phyloP scores from a whole-genome alignment of 2,329 filamentous ascomycete genomes.

The Fusarium paranaense region DNA sequence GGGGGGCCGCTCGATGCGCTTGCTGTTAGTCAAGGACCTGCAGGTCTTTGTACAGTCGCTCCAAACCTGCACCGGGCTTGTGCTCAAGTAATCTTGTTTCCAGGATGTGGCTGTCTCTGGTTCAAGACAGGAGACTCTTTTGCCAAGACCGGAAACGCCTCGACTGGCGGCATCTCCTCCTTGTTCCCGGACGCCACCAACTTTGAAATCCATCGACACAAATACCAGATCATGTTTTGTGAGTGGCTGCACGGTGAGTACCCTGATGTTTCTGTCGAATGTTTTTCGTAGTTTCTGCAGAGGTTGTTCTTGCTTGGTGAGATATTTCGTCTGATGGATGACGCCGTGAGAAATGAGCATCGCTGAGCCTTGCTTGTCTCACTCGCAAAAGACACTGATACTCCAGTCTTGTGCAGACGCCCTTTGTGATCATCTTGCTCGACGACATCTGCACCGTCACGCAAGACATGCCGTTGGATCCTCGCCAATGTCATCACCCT shows the following conservation, averaged over 20 bases:
- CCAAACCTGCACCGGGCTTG: background rate
- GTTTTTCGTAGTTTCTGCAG: background rate
- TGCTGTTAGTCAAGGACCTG: background rate
- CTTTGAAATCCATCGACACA: background rate
- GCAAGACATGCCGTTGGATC: background rate
- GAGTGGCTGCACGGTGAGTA: background rate
- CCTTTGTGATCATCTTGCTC: background rate
- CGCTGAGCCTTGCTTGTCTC: background rate
- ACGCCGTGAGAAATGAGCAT: background rate
- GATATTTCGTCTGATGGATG: background rate
- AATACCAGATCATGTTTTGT: background rate
- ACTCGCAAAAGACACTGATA: background rate
- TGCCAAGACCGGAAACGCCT: background rate
- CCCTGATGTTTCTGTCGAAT: background rate
- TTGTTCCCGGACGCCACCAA: slow-evolving; percentile 29
- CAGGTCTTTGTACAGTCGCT: background rate
- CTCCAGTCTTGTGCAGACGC: background rate
- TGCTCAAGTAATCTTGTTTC: background rate
- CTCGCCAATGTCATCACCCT: background rate
- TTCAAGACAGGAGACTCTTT: background rate
- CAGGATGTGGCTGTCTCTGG: background rate
- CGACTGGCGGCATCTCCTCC: background rate
- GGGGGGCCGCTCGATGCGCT: background rate
- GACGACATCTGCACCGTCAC: background rate
- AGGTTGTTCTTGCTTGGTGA: background rate